Evolutionary conservation across 2,329 filamentous ascomycete genomes (phyloP).

Genomic region (Delphinella strobiligena): DNA sequence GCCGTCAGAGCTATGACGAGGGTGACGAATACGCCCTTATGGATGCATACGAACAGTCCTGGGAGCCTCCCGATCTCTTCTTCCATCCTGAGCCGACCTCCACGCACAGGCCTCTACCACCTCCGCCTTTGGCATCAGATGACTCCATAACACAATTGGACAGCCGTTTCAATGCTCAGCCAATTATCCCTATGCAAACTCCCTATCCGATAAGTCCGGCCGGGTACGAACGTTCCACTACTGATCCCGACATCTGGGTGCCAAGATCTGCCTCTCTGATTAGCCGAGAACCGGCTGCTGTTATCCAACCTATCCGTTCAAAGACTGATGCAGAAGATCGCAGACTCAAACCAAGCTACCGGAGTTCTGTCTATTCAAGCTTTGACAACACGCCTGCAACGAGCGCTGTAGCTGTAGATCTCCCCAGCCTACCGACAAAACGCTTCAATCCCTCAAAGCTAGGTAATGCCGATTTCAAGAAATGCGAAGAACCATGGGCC

Average conservation of each 20-base stretch:
- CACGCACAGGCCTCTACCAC: constrained; percentile 47
- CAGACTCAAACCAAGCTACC: constrained; percentile 42
- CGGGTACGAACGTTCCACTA: constrained; percentile 5
- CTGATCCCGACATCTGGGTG: constrained; percentile 28
- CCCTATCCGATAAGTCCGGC: constrained; percentile 8
- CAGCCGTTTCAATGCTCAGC: not conserved
- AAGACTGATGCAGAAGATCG: constrained; percentile 80
- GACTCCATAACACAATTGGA: constrained; percentile 31
- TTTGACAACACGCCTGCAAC: constrained; percentile 26
- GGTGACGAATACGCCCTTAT: constrained; percentile 59
- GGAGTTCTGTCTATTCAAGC: constrained; percentile 29
- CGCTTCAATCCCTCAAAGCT: constrained; percentile 81
- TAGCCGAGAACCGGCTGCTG: constrained; percentile 68
- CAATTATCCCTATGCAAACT: constrained; percentile 7
- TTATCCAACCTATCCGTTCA: constrained; percentile 74
- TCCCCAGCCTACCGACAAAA: constrained; percentile 69
- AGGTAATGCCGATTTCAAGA: constrained; percentile 66
- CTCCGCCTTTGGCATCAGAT: constrained; percentile 47
- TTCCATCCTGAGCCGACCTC: constrained; percentile 68
- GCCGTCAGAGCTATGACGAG: constrained; percentile 82
- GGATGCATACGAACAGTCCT: constrained; percentile 24
- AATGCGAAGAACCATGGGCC: constrained; percentile 84
- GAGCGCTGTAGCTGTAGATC: constrained; percentile 56
- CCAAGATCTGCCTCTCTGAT: constrained; percentile 72
- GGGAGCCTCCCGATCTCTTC: constrained; percentile 77